Evolutionary conservation across 1,284 basidiomycete species (phyloP).

Genomic region (Cronartium quercuum): DNA sequence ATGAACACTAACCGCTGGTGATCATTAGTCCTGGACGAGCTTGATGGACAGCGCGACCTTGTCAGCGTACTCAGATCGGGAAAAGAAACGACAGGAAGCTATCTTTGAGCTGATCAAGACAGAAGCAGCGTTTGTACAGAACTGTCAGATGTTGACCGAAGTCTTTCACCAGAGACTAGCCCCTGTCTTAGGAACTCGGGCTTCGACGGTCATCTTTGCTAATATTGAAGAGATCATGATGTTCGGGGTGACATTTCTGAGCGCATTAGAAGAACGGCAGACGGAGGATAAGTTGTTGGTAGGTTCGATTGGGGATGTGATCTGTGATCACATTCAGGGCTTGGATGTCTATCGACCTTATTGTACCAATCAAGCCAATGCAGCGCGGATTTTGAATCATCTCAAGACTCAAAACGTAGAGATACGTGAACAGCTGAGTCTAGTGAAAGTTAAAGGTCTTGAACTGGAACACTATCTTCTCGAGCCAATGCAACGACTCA

Average conservation of each 20-base stretch:
- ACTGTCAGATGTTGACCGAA: conserved; percentile 29
- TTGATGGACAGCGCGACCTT: conserved; percentile 1
- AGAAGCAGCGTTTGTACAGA: conserved; percentile 22
- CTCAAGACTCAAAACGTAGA: background rate
- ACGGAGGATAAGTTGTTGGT: background rate
- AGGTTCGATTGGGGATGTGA: conserved; percentile 2
- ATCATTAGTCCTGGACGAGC: conserved; percentile 14
- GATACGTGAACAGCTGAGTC: conserved; percentile 1
- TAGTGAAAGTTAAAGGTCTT: conserved; percentile 21
- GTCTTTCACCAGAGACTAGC: conserved; percentile 14
- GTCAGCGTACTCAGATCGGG: background rate
- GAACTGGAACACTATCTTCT: conserved; percentile 36
- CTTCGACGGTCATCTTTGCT: conserved; percentile 18
- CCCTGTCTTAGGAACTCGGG: background rate
- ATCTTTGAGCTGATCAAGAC: conserved; percentile 35
- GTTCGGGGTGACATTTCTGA: conserved; percentile 28
- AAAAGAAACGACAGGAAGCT: conserved; percentile 34
- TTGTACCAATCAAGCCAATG: conserved; percentile 37
- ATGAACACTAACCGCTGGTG: background rate
- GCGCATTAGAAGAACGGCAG: conserved; percentile 19
- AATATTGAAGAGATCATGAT: conserved; percentile 37
- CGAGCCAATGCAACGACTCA: conserved; percentile 37
- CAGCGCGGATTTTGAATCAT: background rate
- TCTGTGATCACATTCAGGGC: conserved; percentile 24
- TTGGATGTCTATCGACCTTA: conserved; percentile 27